Evolutionary conservation across 257 asterid genomes (phyloP).

Genomic region (Ballota nigra): DNA sequence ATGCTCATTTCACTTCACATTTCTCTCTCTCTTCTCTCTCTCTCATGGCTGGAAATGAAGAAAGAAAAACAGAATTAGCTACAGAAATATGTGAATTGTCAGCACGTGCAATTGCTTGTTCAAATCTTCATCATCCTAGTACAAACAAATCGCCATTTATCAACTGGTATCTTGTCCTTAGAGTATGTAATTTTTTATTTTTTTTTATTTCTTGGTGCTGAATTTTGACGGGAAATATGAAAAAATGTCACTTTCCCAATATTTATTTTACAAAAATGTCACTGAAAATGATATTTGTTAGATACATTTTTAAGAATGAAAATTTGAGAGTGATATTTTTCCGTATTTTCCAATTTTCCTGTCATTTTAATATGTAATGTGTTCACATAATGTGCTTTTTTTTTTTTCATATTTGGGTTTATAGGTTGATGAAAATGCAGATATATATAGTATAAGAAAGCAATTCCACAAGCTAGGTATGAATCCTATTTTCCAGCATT

Average conservation of each 20-base stretch:
- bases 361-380: not conserved
- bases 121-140: conserved; percentile 29
- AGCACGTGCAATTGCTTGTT: conserved; percentile 33
- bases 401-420: not conserved
- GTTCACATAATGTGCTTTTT: not conserved
- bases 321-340: no score
- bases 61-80: conserved; percentile 51
- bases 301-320: no score
- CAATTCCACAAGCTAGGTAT: conserved; percentile 66
- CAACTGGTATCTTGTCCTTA: conserved; percentile 72
- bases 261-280: no score
- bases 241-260: no score
- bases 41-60: conserved; percentile 27
- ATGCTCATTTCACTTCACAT: conserved; percentile 13
- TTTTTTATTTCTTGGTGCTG: conserved; percentile 6
- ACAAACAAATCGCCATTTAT: conserved; percentile 34
- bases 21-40: not conserved
- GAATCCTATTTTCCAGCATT: not conserved
- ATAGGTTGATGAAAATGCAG: conserved; percentile 70
- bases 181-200: conserved; percentile 39
- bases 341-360: no score
- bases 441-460: conserved; percentile 40
- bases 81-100: conserved; percentile 50
- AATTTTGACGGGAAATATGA: no score
- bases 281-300: no score